Base-by-base conservation (phyloP, 2,329 filamentous ascomycete genomes). In the Colletotrichum sublineola region DNA sequence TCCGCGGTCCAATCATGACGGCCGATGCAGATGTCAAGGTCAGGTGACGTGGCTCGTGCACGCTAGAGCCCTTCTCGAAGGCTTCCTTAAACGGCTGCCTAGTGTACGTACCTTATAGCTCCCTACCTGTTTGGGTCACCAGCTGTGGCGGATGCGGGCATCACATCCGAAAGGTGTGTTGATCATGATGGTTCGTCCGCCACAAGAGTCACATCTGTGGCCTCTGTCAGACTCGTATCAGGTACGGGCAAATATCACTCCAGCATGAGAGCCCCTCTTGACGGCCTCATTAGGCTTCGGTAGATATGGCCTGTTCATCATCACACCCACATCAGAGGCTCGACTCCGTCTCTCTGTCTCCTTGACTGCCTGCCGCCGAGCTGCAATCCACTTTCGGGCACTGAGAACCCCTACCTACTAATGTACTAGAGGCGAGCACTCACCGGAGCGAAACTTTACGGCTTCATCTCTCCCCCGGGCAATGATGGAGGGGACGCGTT, bases 61-160 rank as follows among this genome's bases (percentile, higher is more conserved):
- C 57, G 56, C 29, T 53, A 60, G 58, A 56, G n/a, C 18, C 31
- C 7, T 73, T 73, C 70, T 64, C 63, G 70, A 73, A 73, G 70
- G 33, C 66, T 73, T 69, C 70, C 66, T 11, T 18, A 70, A 64
- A 56, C 55, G 70, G 60, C 24, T 70, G 70, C 70, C 66, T 69
- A 12, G 5, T 14, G 46, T 14, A 50, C 46, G 46, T 50, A 50
- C n/a, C 46, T 4, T 1, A 8, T 2, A 6, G 4, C 48, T 24
- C 24, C 14, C 31, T 8, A 15, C 48, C 48, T 8, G 14, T 52
- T 8, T 15, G 1, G 5, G 12, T 29, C 48, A 7, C n/a, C 24
- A 24, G 24, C 24, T 24, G n/a, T 11, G 64, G 38, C 42, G n/a
- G n/a, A 14, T 42, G 57, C 33, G 64, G 63, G 56, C 53, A 50